phyloP scores from a whole-genome alignment of 257 asterid genomes.

The Penstemon newberryi region DNA sequence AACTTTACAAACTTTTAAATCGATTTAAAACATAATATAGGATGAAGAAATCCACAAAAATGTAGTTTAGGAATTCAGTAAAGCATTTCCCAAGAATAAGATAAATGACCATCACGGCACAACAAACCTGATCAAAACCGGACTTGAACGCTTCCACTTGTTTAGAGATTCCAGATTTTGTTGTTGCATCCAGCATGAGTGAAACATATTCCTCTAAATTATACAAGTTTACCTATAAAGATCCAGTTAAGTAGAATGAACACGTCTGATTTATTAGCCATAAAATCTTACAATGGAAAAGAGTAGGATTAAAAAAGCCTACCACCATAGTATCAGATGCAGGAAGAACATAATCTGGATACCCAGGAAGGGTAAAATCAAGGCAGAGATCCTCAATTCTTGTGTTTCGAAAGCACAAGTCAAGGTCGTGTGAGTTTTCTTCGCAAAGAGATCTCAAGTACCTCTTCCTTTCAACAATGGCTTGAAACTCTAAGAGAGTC shows the following conservation, averaged over 20 bases:
- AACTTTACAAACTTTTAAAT: conserved; percentile 7
- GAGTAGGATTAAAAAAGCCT: conserved; percentile 34
- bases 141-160: conserved; percentile 94
- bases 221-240: conserved; percentile 57
- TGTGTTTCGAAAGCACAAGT: conserved; percentile 47
- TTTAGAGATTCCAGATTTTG: conserved; percentile 74
- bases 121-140: conserved; percentile 79
- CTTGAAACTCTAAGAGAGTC: conserved; percentile 74
- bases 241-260: conserved; percentile 22
- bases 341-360: conserved; percentile 69
- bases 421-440: conserved; percentile 38
- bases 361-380: conserved; percentile 93
- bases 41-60: neutral
- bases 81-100: neutral
- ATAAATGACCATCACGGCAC: conserved; percentile 14
- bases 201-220: conserved; percentile 76
- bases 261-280: conserved; percentile 5
- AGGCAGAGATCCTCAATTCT: conserved; percentile 90
- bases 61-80: neutral
- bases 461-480: conserved; percentile 71
- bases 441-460: conserved; percentile 37
- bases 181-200: conserved; percentile 64
- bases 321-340: conserved; percentile 62
- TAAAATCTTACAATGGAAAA: conserved; percentile 24
- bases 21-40: neutral